Conservation (phyloP, 768 basidiomycete genomes). For the Mycena metata region DNA sequence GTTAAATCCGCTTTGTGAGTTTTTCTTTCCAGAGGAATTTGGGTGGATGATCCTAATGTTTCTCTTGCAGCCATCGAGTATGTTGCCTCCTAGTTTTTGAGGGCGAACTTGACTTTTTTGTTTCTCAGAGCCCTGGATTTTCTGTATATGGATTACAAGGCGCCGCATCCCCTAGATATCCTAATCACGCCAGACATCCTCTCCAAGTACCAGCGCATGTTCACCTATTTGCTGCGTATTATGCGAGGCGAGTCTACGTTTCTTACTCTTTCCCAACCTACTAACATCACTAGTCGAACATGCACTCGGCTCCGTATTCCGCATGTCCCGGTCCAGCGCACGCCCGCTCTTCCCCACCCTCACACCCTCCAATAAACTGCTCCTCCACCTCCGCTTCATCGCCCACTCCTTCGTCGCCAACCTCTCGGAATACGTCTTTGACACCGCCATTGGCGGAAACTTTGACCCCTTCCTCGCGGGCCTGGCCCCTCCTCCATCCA, state of each 20-base stretch:
- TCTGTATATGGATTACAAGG: constrained; percentile 90
- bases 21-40: no score
- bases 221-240: constrained; percentile 83
- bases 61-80: constrained; percentile 61
- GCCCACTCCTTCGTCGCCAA: constrained; percentile 77
- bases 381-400: constrained; percentile 81
- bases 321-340: constrained; percentile 63
- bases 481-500: constrained; percentile 40
- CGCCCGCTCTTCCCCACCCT: constrained; percentile 72
- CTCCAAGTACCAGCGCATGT: constrained; percentile 89
- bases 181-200: constrained; percentile 79
- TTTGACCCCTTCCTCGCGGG: constrained; percentile 76
- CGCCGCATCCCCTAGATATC: constrained; percentile 82
- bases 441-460: constrained; percentile 84
- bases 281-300: constrained; percentile 67
- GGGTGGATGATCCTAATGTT: no score
- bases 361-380: constrained; percentile 61
- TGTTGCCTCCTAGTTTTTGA: constrained; percentile 36
- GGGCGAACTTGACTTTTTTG: neutral
- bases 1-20: constrained; percentile 86
- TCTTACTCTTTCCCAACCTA: constrained; percentile 4
- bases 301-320: constrained; percentile 74
- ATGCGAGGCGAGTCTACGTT: constrained; percentile 71
- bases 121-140: constrained; percentile 84
- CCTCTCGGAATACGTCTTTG: constrained; percentile 81